Base-by-base conservation (phyloP, 2,329 filamentous ascomycete species). In the Aspergillus piperis region DNA sequence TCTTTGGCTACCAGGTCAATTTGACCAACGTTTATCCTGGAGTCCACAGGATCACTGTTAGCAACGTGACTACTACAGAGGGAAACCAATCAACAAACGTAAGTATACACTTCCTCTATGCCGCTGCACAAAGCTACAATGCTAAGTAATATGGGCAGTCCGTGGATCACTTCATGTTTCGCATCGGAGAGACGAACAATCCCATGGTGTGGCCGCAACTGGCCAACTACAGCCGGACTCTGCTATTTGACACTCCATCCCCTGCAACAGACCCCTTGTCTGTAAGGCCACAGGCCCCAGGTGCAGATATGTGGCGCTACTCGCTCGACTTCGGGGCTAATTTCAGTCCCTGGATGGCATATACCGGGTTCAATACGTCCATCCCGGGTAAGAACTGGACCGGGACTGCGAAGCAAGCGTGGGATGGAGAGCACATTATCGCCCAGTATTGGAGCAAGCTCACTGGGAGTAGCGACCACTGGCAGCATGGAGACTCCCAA, bases 401-500 rank as follows among this genome's bases (percentile, higher is more conserved):
- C 2, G 86, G 86, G 13, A 84, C 83, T 0, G 74, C 79, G 10
- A 64, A 76, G 2, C 86, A 88, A 69, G 70, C 71, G 49, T 89
- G 86, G 86, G 67, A 78, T 11, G 86, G 85, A 19, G 81, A 87
- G 39, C 86, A 88, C 66, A 78, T 88, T 32, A 80, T 82, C 23
- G 80, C 88, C 19, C 84, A 88, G 65, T 89, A 88, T 70, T 89
- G 82, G 81, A 86, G 81, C 68, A 77, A 78, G 55, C 73, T 83
- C 53, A 78, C 83, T 15, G 84, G 85, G 3, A 87, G 84, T 62
- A 85, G 83, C 66, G 79, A 81, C 60, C 84, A 87, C 64, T 71
- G 85, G 15, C 84, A 88, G 67, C 82, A 88, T 64, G 82, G 81
- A 39, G 86, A 88, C 71, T 64, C 81, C 13, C 75, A 73, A 21